These are phyloP conservation scores for Phoma herbarum DNA, from an alignment of 2,329 filamentous ascomycete genomes.

Conservation along the genomic window DNA sequence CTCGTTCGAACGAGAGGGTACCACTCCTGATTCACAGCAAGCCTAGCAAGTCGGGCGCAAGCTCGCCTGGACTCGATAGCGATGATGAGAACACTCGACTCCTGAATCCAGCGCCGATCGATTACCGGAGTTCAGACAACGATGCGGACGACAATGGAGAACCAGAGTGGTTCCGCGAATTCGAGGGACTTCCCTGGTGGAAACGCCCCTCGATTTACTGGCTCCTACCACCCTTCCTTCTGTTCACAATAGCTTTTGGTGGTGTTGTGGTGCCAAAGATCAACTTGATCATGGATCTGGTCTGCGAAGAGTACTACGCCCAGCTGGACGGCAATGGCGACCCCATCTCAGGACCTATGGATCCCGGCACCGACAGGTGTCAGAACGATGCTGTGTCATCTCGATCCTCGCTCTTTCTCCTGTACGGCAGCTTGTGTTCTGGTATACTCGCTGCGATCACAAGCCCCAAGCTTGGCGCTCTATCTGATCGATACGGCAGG, in stretches of 20 bases:
- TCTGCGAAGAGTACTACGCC: slow-evolving; percentile 84
- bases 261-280: slow-evolving; percentile 86
- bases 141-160: slow-evolving; percentile 18
- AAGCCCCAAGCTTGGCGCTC: slow-evolving; percentile 80
- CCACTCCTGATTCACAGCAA: slow-evolving; percentile 20
- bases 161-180: slow-evolving; percentile 47
- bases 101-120: slow-evolving; percentile 28
- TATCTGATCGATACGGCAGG: slow-evolving; percentile 88
- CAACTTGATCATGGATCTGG: slow-evolving; percentile 82
- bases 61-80: slow-evolving; percentile 23
- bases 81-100: slow-evolving; percentile 43
- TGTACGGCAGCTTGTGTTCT: slow-evolving; percentile 76
- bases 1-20: slow-evolving; percentile 23
- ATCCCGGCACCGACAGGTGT: slow-evolving; percentile 69
- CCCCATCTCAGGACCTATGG: slow-evolving; percentile 50
- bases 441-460: slow-evolving; percentile 82
- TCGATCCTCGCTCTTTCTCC: slow-evolving; percentile 77
- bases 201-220: slow-evolving; percentile 72
- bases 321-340: slow-evolving; percentile 55
- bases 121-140: slow-evolving; percentile 24
- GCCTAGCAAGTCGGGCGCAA: slow-evolving; percentile 27
- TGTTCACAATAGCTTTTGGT: slow-evolving; percentile 87
- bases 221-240: slow-evolving; percentile 79
- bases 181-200: slow-evolving; percentile 58
- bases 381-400: slow-evolving; percentile 80